Conservation (phyloP, 306 rosid genomes). For the Lathyrus sativus region DNA sequence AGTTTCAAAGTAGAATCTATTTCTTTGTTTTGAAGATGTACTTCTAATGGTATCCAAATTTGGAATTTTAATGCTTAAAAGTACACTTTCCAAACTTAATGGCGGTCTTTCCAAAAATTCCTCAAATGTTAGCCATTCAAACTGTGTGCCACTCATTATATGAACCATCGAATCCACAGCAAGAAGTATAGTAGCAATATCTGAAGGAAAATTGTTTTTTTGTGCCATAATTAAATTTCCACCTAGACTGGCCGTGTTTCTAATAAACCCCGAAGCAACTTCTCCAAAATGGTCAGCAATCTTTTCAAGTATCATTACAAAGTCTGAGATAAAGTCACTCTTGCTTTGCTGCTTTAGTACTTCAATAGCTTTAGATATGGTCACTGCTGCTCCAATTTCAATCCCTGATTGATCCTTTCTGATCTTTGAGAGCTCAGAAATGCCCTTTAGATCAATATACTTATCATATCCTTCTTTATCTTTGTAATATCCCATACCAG, state of each 20-base stretch:
- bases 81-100: conserved; percentile 51
- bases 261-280: conserved; percentile 63
- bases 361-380: conserved; percentile 69
- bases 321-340: conserved; percentile 42
- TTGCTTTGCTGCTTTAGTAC: conserved; percentile 44
- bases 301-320: conserved; percentile 47
- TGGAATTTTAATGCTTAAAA: conserved; percentile 68
- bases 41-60: conserved; percentile 45
- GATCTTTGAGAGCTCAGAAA: conserved; percentile 62
- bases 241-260: conserved; percentile 76
- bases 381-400: conserved; percentile 67
- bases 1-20: conserved; percentile 63
- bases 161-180: conserved; percentile 62
- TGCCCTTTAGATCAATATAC: conserved; percentile 57
- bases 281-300: conserved; percentile 67
- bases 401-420: conserved; percentile 57
- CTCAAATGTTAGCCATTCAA: conserved; percentile 60
- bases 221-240: conserved; percentile 92
- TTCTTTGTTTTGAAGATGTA: conserved; percentile 40
- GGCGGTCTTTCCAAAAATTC: conserved; percentile 72
- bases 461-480: conserved; percentile 51
- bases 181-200: conserved; percentile 70
- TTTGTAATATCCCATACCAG: conserved; percentile 75
- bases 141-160: conserved; percentile 53
- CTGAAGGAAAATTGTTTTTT: conserved; percentile 74